Conservation (phyloP, 495 filamentous ascomycete species). For the Astrocystis sublimbata region DNA sequence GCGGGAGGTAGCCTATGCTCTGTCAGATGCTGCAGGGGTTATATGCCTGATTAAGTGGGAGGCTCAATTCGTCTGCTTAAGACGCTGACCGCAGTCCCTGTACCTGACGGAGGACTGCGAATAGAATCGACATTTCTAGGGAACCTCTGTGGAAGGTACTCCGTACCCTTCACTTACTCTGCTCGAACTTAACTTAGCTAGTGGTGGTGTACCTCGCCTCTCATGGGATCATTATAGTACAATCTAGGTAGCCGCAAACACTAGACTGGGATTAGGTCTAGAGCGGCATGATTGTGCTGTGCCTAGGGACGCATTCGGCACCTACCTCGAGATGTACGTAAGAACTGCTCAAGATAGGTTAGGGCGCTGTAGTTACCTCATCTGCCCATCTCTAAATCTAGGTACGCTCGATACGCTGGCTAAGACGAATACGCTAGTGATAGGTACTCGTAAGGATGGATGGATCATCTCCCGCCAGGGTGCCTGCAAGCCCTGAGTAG, state of each 20-base stretch:
- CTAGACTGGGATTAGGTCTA: background rate
- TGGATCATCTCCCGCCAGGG: slow-evolving; percentile 8
- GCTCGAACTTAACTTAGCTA: background rate
- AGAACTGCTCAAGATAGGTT: background rate
- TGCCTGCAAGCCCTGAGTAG: background rate
- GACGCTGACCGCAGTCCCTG: no score
- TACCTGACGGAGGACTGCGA: no score
- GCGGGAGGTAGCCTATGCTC: background rate
- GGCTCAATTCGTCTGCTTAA: background rate
- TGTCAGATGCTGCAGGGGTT: background rate
- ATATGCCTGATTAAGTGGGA: background rate
- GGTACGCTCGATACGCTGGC: background rate
- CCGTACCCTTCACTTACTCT: no score
- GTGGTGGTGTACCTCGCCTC: no score
- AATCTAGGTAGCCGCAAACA: background rate
- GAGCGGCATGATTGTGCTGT: background rate
- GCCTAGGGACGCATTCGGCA: slow-evolving; percentile 2
- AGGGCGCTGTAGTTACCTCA: background rate
- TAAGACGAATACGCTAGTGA: background rate
- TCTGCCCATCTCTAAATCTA: background rate
- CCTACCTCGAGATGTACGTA: background rate
- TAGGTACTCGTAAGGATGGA: background rate
- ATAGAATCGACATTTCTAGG: no score
- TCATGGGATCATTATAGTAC: no score
- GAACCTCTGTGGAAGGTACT: no score